Base-by-base conservation (phyloP, 1,139 yeast species). In the Kodamaea arcana region DNA sequence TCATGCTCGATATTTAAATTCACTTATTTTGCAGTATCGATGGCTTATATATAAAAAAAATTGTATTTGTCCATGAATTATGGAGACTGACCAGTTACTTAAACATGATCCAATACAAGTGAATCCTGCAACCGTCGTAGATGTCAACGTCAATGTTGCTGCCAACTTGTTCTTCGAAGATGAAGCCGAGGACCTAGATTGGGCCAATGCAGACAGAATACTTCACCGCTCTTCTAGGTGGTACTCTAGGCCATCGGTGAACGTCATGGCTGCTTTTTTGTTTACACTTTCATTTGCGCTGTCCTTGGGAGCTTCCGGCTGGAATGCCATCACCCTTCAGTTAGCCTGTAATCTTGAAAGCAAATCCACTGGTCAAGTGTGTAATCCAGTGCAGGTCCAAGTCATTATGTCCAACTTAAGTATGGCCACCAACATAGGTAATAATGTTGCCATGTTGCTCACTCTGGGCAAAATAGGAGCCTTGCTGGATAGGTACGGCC, bases 401-500 rank as follows among this genome's bases (percentile, higher is more conserved):
- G 41, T 62, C 3, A 40, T 64, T 35, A 51, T 66, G 31, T 64
- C 70, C 14, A 57, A 65, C 43, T 58, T 62, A 38, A 60, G 56
- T 32, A 52, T 64, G 45, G 56, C 51, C 11, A 49, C 47, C 29
- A 42, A 48, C 11, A 39, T 65, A 3, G 42, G 57, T 8, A 40
- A 50, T 11, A 66, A 61, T 5, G 35, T 58, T 3, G 46, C 60
- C n/a, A 57, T 58, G 45, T 52, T 70, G 29, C 35, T 68, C 4
- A 69, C 72, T 2, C 55, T 68, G 38, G 69, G 72, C 3, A 68
- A 71, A 43, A 51, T 78, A 9, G 86, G 86, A 0, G 71, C 74
- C 12, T 49, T 75, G 24, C 76, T 85, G 4, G 92, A 84, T 53
- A 60, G 69, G 29, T 62, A 69, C 40, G 94, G 94, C 0, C 60